A percentile compares a stretch with the other conserved stretches of the same genome.
These are phyloP conservation scores for Nepenthes mirabilis DNA, from an alignment of 148 eudicot species.

Conservation along the genomic window DNA sequence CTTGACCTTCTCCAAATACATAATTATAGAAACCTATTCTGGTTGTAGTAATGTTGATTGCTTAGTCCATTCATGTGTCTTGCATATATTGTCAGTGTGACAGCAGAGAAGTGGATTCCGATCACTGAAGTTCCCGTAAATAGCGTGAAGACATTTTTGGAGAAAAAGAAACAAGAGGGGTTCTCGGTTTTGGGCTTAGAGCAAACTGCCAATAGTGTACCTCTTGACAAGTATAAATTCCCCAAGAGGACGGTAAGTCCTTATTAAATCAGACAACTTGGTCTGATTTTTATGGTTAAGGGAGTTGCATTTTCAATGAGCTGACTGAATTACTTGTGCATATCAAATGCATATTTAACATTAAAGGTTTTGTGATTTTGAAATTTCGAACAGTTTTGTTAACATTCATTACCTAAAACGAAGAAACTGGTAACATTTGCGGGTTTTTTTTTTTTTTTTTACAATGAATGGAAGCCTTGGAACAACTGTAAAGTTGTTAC, in stretches of 20 bases:
- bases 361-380: too few species aligned
- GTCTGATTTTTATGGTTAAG: not conserved
- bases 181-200: conserved; percentile 81
- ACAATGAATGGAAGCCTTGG: too few species aligned
- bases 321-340: not conserved
- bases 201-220: conserved; percentile 91
- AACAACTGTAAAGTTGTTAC: too few species aligned
- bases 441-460: too few species aligned
- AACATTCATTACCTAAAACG: too few species aligned
- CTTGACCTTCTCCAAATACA: too few species aligned
- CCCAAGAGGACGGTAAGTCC: conserved; percentile 63
- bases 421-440: too few species aligned
- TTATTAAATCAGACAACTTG: not conserved
- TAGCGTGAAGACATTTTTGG: conserved; percentile 61
- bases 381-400: too few species aligned
- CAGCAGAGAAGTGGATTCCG: conserved; percentile 98
- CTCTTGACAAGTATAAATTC: conserved; percentile 66
- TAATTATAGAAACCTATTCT: too few species aligned
- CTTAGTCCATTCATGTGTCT: not conserved
- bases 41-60: not conserved
- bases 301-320: not conserved
- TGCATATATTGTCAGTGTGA: conserved; percentile 50
- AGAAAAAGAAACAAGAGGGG: conserved; percentile 83
- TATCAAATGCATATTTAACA: too few species aligned
- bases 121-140: conserved; percentile 68